Evolutionary conservation across 164 flowering plant genomes (phyloP), one percentile per base, ranked within the genome.

Genomic region (Berberis thunbergii): DNA sequence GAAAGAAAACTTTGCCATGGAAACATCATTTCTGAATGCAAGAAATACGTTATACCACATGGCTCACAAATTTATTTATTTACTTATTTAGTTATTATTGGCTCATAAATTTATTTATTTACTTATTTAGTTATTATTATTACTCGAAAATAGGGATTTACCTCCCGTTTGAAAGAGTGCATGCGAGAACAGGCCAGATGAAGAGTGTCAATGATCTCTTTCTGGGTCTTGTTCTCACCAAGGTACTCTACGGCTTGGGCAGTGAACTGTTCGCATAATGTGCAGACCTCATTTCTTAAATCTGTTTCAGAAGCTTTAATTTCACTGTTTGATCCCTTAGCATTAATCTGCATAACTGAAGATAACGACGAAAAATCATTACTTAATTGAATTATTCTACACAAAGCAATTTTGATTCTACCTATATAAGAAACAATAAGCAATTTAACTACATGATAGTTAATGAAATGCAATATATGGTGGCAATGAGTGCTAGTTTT

Each of bases 261-360:
- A 68, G 81, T 52, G 64, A 72, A 80, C 56, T 83, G 76, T 75
- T 90, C 88, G 72, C 98, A 94, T 59, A 84, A 53, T 41, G 81
- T 66, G 77, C 97, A 94, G 4, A 87, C 64, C 3, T 76, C 70
- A 58, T 83, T 76, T 66, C 46, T 61, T n/a, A 42, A 66, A 69
- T 57, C 62, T 45, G 64, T 67, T 45, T 68, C 68, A 57, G 57
- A 62, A 64, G 68, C 58, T 68, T 72, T 69, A 61, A 49, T 59
- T 26, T 73, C 69, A 45, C 6, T 52, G 52, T 55, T 66, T 43
- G 49, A 61, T 45, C 60, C 72, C 65, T 60, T 64, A 60, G 43
- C 13, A 48, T 62, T 63, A 10, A 63, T 49, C 77, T 72, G 74
- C 65, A 66, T 43, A 64, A 57, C 82, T 83, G 64, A 64, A 26